phyloP scores from a whole-genome alignment of 2,329 filamentous ascomycete species.

The Verticillium albo-atrum region DNA sequence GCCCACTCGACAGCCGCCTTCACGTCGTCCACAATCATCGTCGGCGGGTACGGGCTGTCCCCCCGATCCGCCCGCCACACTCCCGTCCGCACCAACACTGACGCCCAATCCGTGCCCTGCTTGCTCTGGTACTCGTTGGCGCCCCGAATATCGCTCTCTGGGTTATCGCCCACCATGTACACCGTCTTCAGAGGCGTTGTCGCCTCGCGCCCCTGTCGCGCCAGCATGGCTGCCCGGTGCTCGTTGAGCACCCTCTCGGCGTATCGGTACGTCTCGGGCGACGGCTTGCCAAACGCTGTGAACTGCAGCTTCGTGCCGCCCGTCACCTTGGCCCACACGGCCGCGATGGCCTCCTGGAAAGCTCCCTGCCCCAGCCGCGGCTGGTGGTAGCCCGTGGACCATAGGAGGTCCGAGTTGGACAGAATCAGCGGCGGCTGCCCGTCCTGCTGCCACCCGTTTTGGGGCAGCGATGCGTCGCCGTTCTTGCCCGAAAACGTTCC shows the following conservation, averaged over 20 bases:
- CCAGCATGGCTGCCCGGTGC: slow-evolving; percentile 50
- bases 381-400: slow-evolving; percentile 80
- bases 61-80: slow-evolving; percentile 55
- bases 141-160: slow-evolving; percentile 84
- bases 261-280: slow-evolving; percentile 71
- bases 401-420: slow-evolving; percentile 85
- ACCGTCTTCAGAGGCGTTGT: slow-evolving; percentile 58
- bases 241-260: slow-evolving; percentile 69
- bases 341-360: slow-evolving; percentile 77
- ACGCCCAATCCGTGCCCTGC: slow-evolving; percentile 68
- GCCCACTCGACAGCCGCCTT: slow-evolving; percentile 74
- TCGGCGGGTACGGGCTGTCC: slow-evolving; percentile 56
- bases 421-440: slow-evolving; percentile 80
- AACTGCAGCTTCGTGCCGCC: slow-evolving; percentile 56
- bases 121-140: slow-evolving; percentile 71
- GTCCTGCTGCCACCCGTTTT: slow-evolving; percentile 77
- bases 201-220: slow-evolving; percentile 1
- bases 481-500: slow-evolving; percentile 77
- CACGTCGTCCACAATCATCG: slow-evolving; percentile 68
- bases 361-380: slow-evolving; percentile 89
- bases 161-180: slow-evolving; percentile 93
- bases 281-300: slow-evolving; percentile 79
- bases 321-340: slow-evolving; percentile 73
- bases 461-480: slow-evolving; percentile 57
- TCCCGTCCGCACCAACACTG: slow-evolving; percentile 74